A percentile compares a stretch with the other conserved stretches of the same genome.
Conservation (phyloP, 1,284 basidiomycete genomes). For the Entoloma clypeatum region DNA sequence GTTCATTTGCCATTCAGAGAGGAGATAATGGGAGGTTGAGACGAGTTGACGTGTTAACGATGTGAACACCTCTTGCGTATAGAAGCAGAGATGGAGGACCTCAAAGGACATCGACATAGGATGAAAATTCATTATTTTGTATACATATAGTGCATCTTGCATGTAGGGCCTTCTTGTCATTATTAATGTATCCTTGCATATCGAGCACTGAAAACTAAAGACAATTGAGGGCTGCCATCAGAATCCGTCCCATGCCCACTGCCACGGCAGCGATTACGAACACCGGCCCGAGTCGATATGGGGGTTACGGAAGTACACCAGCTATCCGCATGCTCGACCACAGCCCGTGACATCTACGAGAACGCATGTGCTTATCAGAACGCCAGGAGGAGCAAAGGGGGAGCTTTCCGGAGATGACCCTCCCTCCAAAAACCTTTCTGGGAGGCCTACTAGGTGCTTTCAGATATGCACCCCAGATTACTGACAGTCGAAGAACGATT, state of each 20-base stretch:
- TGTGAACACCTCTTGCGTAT: slow-evolving; percentile 22
- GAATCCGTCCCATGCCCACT: no score
- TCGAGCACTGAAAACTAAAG: background rate
- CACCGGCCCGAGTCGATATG: no score
- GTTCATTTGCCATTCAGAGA: slow-evolving; percentile 22
- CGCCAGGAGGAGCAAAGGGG: slow-evolving; percentile 10
- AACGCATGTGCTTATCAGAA: no score
- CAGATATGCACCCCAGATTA: slow-evolving; percentile 17
- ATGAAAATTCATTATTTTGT: no score
- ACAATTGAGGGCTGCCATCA: no score
- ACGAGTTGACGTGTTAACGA: slow-evolving; percentile 36
- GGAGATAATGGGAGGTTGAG: slow-evolving; percentile 30
- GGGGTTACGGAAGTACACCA: no score
- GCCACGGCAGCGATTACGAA: no score
- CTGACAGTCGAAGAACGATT: background rate
- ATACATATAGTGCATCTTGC: no score
- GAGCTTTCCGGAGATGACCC: slow-evolving; percentile 10
- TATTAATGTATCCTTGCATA: background rate
- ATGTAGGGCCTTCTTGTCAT: no score
- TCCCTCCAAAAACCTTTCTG: slow-evolving; percentile 2
- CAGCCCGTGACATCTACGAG: no score
- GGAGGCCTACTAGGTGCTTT: slow-evolving; percentile 1
- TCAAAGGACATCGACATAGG: no score
- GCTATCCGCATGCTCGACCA: no score
- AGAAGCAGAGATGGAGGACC: background rate